Evolutionary conservation across 768 basidiomycete genomes (phyloP).

Genomic region (Boletus barrowsii): DNA sequence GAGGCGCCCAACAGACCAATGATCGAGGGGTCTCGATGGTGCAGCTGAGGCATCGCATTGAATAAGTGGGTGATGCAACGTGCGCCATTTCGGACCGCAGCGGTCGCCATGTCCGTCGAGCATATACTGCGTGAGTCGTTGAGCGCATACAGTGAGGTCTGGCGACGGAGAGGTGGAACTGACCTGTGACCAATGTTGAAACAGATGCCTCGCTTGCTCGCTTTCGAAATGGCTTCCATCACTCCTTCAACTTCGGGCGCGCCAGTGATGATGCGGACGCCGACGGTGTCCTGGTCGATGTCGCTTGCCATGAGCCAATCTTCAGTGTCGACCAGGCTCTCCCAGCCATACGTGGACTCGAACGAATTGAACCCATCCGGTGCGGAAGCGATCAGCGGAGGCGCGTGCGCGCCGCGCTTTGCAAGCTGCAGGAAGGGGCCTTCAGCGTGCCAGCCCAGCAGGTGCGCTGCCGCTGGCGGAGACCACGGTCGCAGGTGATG

Average conservation of each 20-base stretch:
- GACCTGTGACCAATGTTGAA: constrained; percentile 92
- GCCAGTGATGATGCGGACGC: constrained; percentile 78
- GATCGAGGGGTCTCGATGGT: constrained; percentile 89
- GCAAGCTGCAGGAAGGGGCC: constrained; percentile 81
- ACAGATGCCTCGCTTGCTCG: constrained; percentile 62
- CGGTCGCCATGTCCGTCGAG: constrained; percentile 66
- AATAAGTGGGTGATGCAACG: constrained; percentile 89
- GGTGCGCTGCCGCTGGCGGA: constrained; percentile 58
- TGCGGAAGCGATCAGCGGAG: constrained; percentile 60
- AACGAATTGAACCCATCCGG: constrained; percentile 63
- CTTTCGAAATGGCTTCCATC: constrained; percentile 59
- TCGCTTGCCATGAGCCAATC: constrained; percentile 61
- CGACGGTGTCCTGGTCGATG: constrained; percentile 33
- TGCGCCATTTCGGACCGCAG: constrained; percentile 70
- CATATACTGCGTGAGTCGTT: constrained; percentile 51
- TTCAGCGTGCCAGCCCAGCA: constrained; percentile 90
- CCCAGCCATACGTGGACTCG: constrained; percentile 68
- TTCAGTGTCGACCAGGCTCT: constrained; percentile 59
- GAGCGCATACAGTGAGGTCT: neutral
- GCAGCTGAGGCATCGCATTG: constrained; percentile 89
- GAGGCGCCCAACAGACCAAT: constrained; percentile 84
- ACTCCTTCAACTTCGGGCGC: constrained; percentile 88
- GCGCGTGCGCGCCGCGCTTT: constrained; percentile 84
- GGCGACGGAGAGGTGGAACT: constrained; percentile 3
- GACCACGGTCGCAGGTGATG: constrained; percentile 66